Percentiles rank a stretch among this genome's conserved stretches.
These are phyloP conservation scores for Colletotrichum sp. DNA, from an alignment of 2,329 filamentous ascomycete genomes.

Conservation along the genomic window DNA sequence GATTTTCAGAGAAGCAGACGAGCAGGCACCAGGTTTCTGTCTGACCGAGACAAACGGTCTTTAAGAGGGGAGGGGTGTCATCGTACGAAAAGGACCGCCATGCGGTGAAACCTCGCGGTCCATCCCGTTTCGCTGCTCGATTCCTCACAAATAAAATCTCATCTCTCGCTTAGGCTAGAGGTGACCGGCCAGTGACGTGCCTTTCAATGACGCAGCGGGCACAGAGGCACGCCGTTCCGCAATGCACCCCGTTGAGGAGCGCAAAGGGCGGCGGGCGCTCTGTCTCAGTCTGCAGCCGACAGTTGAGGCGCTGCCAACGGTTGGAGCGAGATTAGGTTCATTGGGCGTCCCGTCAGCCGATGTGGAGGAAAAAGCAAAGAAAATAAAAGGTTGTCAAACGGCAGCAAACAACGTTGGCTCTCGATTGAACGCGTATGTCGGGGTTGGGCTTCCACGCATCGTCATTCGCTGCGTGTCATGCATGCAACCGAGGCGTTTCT, in stretches of 20 bases:
- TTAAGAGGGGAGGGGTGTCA: neutral
- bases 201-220: neutral
- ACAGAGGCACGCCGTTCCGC: neutral
- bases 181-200: neutral
- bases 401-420: neutral
- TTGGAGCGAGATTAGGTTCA: neutral
- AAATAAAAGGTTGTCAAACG: too few species aligned
- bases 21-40: neutral
- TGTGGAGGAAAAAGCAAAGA: neutral
- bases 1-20: neutral
- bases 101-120: neutral
- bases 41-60: neutral
- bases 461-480: neutral
- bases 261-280: neutral
- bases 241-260: neutral
- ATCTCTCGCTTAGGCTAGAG: neutral
- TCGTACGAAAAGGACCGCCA: neutral
- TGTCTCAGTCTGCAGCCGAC: conserved; percentile 7
- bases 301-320: conserved; percentile 9
- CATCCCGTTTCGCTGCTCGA: neutral
- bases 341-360: neutral
- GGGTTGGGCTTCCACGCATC: neutral
- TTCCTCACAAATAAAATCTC: neutral
- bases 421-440: neutral
- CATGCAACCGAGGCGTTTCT: neutral